Evolutionary conservation across 2,329 filamentous ascomycete genomes (phyloP).

Genomic region (Albifimbria verrucaria): DNA sequence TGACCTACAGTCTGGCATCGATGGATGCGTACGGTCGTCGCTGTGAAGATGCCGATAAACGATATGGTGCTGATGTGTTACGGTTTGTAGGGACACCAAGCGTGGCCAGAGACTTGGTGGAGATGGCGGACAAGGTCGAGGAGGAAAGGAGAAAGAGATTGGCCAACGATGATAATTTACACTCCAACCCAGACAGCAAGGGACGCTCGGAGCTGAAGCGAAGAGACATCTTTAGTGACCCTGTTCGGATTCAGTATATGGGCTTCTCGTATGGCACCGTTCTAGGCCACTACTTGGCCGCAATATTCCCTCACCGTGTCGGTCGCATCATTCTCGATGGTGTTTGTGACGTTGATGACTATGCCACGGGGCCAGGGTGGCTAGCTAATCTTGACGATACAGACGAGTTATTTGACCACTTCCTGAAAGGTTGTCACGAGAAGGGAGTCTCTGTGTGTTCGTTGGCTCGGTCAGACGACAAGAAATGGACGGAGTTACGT

Average conservation of each 20-base stretch:
- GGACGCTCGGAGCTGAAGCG: not conserved
- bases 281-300: conserved; percentile 31
- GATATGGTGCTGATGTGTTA: conserved; percentile 22
- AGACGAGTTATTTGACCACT: conserved; percentile 27
- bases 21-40: conserved; percentile 21
- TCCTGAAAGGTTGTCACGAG: conserved; percentile 34
- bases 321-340: conserved; percentile 40
- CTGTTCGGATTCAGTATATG: conserved; percentile 39
- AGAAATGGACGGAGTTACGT: conserved; percentile 22
- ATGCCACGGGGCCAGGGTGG: conserved; percentile 27
- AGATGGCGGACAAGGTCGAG: conserved; percentile 38
- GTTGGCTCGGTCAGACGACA: conserved; percentile 22
- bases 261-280: conserved; percentile 45
- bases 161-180: not conserved
- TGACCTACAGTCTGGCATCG: conserved; percentile 24
- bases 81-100: conserved; percentile 32
- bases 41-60: conserved; percentile 19
- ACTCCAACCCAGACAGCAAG: not conserved
- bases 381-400: conserved; percentile 33
- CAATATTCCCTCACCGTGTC: conserved; percentile 32
- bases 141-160: conserved; percentile 20
- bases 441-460: conserved; percentile 23
- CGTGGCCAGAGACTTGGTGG: conserved; percentile 41
- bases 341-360: conserved; percentile 34
- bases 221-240: not conserved